Percentiles rank a stretch among this genome's conserved stretches.
phyloP scores from a whole-genome alignment of 202 grass and related monocot species.

The Setaria italica region DNA sequence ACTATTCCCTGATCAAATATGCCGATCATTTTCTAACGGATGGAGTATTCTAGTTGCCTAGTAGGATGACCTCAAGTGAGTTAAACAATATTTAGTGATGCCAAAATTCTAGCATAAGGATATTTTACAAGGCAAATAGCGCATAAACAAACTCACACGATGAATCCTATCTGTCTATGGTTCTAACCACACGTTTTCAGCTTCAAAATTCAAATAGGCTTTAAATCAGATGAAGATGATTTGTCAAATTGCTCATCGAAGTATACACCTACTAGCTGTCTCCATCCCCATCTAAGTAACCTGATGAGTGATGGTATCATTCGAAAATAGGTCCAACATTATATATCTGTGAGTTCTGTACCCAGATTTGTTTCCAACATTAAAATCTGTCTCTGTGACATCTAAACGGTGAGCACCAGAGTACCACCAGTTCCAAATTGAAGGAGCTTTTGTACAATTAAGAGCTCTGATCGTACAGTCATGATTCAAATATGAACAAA shows the following conservation, averaged over 20 bases:
- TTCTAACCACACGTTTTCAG: conserved; percentile 3
- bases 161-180: conserved; percentile 16
- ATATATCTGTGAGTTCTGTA: background rate
- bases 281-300: background rate
- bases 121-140: conserved; percentile 26
- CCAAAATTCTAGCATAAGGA: background rate
- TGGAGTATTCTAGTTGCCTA: background rate
- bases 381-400: conserved; percentile 14
- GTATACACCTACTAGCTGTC: conserved; percentile 3
- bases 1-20: no score
- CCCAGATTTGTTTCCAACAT: background rate
- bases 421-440: background rate
- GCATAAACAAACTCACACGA: background rate
- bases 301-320: conserved; percentile 17
- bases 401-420: background rate
- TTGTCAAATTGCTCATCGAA: background rate
- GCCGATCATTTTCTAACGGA: no score
- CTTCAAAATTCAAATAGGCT: background rate
- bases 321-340: background rate
- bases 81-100: conserved; percentile 12
- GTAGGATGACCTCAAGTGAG: background rate
- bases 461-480: background rate
- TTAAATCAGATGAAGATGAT: background rate
- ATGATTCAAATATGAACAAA: conserved; percentile 11
- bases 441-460: background rate